phyloP scores from a whole-genome alignment of 2,329 filamentous ascomycete species.

The Colletotrichum sp. region DNA sequence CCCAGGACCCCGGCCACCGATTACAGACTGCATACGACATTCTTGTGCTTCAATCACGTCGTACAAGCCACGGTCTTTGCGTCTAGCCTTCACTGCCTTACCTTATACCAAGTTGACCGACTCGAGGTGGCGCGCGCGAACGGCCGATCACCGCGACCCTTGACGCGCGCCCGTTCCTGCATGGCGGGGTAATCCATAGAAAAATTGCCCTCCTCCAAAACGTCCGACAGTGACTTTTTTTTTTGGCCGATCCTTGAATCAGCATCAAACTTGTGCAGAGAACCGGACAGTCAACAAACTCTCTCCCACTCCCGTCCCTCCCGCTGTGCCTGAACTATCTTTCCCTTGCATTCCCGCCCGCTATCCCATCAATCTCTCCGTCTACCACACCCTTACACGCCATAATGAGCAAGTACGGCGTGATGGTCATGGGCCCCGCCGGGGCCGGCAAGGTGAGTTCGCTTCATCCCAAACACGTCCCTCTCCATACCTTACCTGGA shows the following conservation, averaged over 20 bases:
- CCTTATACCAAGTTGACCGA: neutral
- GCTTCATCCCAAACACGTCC: neutral
- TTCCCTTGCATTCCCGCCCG: neutral
- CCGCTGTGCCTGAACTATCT: neutral
- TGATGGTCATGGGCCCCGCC: slow-evolving; percentile 94
- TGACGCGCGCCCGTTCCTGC: slow-evolving; percentile 18
- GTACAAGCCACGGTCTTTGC: neutral
- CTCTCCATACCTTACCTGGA: neutral
- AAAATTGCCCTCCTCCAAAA: neutral
- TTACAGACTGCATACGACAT: neutral
- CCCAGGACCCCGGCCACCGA: neutral
- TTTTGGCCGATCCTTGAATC: neutral
- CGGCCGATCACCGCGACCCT: slow-evolving; percentile 17
- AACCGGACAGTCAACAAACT: neutral
- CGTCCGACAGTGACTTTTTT: neutral
- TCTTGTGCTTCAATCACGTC: neutral
- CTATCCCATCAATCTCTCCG: neutral
- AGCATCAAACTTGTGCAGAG: neutral
- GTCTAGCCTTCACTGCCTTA: neutral
- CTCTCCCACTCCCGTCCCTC: neutral
- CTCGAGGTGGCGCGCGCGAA: neutral
- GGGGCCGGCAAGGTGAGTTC: slow-evolving; percentile 82
- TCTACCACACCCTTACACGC: neutral
- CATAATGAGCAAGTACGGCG: slow-evolving; percentile 90
- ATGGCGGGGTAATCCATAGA: slow-evolving; percentile 22